Evolutionary conservation across 1,284 basidiomycete genomes (phyloP), one percentile per base, ranked within the genome.

Genomic region (Microbotryomycetes sp.): DNA sequence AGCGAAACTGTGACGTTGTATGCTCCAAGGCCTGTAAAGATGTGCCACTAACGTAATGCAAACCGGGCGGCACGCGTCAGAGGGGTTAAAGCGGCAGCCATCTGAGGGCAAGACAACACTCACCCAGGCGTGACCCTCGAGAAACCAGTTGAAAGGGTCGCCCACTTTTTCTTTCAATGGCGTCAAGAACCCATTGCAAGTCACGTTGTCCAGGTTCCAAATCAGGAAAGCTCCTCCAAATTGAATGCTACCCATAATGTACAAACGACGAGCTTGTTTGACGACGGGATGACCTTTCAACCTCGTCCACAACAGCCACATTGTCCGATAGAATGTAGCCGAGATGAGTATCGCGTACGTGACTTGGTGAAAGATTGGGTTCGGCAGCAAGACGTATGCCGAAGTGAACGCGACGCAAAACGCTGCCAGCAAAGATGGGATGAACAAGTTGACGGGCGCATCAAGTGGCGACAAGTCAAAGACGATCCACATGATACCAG

Each of bases 281-380:
- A 36, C 46, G 25, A 31, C 30, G n/a, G 16, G 29, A n/a, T 16
- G 32, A 9, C 31, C 58, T 25, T 49, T 12, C 12, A 60, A 25
- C 25, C 49, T 47, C n/a, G 30, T n/a, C 16, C 23, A 15, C 23
- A 60, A 46, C 29, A 60, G n/a, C 30, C 47, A 60, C 22, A 26
- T 32, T 19, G 32, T 31, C 23, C 58, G 58, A 12, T 22, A 6
- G 16, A 52, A 49, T 7, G 46, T 60, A 36, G 52, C 47, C n/a
- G 45, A 22, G 32, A 49, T 47, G 42, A 60, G 31, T 6, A 19
- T n/a, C 2, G 29, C 58, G 47, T 42, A 60, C 19, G 58, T 26
- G 5, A 55, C 52, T 60, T 60, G 52, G 29, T 60, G 58, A 47
- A 54, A 54, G 6, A 60, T 53, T 4, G 58, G 58, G 29, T 60